Evolutionary conservation across 2,329 filamentous ascomycete genomes (phyloP).

Genomic region (Cordyceps javanica): DNA sequence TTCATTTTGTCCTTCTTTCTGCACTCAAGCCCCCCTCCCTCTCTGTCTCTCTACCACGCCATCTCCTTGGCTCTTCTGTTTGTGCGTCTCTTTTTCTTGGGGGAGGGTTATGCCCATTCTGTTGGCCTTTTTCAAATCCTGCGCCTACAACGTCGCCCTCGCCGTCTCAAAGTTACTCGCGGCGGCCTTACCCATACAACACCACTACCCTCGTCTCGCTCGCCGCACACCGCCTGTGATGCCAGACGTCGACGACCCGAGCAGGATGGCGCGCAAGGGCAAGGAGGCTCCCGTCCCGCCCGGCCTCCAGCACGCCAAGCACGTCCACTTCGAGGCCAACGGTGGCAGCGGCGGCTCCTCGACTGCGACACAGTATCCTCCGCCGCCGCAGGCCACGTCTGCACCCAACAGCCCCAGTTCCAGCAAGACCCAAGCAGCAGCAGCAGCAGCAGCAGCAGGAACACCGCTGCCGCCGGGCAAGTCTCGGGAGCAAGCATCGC

Average conservation of each 20-base stretch:
- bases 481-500: not conserved
- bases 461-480: not conserved
- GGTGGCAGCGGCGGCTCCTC: not conserved
- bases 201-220: not conserved
- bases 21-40: no score
- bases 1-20: not conserved
- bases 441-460: not conserved
- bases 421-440: not conserved
- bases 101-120: not conserved
- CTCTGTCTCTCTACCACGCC: no score
- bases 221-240: not conserved
- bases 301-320: not conserved
- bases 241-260: slow-evolving; percentile 3
- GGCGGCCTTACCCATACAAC: not conserved
- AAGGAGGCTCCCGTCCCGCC: not conserved
- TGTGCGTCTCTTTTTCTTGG: not conserved
- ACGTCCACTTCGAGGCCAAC: slow-evolving; percentile 9
- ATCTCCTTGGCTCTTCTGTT: no score
- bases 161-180: not conserved
- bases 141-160: not conserved
- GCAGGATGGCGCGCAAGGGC: not conserved
- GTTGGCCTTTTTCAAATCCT: not conserved
- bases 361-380: not conserved
- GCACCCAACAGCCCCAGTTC: not conserved
- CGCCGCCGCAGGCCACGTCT: not conserved